Base-by-base conservation (phyloP, 768 basidiomycete species). In the Rhodotorula toruloides region DNA sequence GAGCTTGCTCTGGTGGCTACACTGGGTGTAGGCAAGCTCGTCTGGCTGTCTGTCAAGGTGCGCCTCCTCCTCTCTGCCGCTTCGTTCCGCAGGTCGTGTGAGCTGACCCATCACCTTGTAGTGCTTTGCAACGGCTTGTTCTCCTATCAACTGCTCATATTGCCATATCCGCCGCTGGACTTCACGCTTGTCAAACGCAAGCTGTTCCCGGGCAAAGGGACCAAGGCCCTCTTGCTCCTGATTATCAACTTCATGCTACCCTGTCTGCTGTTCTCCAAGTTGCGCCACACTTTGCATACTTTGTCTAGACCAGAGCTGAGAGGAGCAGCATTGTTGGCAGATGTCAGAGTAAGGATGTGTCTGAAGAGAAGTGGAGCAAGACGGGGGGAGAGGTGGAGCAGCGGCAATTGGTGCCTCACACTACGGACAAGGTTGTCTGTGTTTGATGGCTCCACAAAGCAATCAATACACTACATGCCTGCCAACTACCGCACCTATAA, bases 241-340 rank as follows among this genome's bases (percentile, higher is more conserved):
- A 48, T 55, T 43, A n/a, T 61, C 36, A 58, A 53, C 32, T 52
- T 61, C 16, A 55, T 65, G 4, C 52, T 71, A 13, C 70, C 70
- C 0, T 56, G 44, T 17, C 54, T 72, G 3, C 44, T 72, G 2
- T 72, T 68, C 56, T 42, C 57, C 34, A 72, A 72, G 58, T 44
- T 54, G n/a, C 25, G 52, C 10, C 16, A 4, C 31, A 8, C 39
- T 36, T 9, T 34, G 37, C 16, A 14, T 42, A 13, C 19, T 58
- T 34, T 32, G 21, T 10, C 22, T 10, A 3, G 11, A n/a, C 21
- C n/a, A 11, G 25, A 47, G 46, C n/a, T 36, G 47, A 42, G 25
- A 48, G 13, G 47, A 50, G 36, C 25, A 27, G 19, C n/a, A 31
- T 21, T 2, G n/a, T 44, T 9, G 32, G 53, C n/a, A 19, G 36